Conservation (phyloP, 78 protist species). For the Chrysochromulina parva region DNA sequence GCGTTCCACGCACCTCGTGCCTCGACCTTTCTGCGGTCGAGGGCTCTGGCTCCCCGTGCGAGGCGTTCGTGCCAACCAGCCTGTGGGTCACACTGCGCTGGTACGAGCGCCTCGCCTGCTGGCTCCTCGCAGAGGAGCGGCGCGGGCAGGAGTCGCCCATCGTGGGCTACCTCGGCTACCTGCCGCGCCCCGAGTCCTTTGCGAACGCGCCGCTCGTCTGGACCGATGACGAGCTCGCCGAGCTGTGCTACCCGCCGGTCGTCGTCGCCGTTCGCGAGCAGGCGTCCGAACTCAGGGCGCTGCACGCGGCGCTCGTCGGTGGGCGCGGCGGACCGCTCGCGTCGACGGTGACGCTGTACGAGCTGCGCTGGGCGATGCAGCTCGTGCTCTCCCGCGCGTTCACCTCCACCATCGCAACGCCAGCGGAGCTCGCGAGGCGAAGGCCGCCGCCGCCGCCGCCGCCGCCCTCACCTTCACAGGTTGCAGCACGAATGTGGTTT, state of each 20-base stretch:
- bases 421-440: neutral
- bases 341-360: neutral
- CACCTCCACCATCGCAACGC: neutral
- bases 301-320: neutral
- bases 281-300: neutral
- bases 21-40: neutral
- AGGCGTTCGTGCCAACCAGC: neutral
- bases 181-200: neutral
- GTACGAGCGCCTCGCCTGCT: neutral
- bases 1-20: neutral
- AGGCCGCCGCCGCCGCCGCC: neutral
- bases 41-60: neutral
- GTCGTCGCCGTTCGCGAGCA: slow-evolving; percentile 2
- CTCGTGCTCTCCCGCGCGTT: slow-evolving; percentile 21
- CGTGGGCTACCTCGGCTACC: neutral
- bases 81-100: neutral
- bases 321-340: neutral
- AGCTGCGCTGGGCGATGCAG: neutral
- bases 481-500: no score
- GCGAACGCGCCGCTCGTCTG: neutral
- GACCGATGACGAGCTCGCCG: neutral
- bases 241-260: slow-evolving; percentile 8
- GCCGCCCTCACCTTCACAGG: no score
- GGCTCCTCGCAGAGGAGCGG: neutral
- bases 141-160: neutral